A percentile compares a stretch with the other conserved stretches of the same genome.
These are phyloP conservation scores for Saccharomyces pastorianus DNA, from an alignment of 1,139 yeast species.

Conservation along the genomic window DNA sequence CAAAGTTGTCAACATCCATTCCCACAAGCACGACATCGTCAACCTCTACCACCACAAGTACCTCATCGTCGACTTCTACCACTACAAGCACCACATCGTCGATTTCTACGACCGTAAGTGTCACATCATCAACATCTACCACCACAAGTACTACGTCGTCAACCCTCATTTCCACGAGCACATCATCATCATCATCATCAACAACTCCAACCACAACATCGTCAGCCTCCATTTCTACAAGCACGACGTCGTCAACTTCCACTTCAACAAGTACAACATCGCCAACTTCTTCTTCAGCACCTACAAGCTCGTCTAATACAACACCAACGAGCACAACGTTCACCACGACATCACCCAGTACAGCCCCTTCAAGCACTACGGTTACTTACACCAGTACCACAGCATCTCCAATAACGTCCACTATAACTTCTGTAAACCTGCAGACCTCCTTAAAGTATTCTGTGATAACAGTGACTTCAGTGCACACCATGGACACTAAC, in stretches of 20 bases:
- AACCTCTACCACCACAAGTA: not conserved
- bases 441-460: constrained; percentile 26
- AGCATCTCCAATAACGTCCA: constrained; percentile 4
- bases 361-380: not conserved
- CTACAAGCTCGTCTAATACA: constrained; percentile 5
- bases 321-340: constrained; percentile 2
- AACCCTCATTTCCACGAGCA: not conserved
- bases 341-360: not conserved
- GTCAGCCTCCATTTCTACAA: not conserved
- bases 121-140: not conserved
- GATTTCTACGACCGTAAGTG: not conserved
- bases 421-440: constrained; percentile 9
- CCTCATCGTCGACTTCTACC: not conserved
- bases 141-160: not conserved
- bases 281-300: constrained; percentile 3
- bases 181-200: not conserved
- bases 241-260: constrained; percentile 5
- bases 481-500: constrained; percentile 11
- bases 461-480: constrained; percentile 27
- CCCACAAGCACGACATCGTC: not conserved
- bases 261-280: constrained; percentile 2
- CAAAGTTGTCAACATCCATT: constrained; percentile 1
- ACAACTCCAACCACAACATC: constrained; percentile 5
- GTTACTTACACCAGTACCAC: constrained; percentile 1
- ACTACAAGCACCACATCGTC: not conserved